Conservation (phyloP, 371 early-diverging fungal genomes). For the Chytridium lagenaria region DNA sequence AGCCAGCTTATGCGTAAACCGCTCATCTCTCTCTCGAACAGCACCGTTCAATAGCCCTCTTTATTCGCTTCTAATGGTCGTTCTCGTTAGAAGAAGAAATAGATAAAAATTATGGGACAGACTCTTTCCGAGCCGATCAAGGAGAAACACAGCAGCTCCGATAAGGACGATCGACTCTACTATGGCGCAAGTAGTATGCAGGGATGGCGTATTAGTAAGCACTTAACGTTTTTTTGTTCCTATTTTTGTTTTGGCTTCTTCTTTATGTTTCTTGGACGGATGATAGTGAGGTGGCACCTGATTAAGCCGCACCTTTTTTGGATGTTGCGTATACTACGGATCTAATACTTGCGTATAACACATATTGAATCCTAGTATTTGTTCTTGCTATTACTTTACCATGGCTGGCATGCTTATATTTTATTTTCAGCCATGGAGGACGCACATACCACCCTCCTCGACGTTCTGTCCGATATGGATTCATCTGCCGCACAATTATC, state of each 20-base stretch:
- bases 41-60: no score
- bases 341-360: no score
- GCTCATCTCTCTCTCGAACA: no score
- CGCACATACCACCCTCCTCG: slow-evolving; percentile 87
- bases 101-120: slow-evolving; percentile 14
- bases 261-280: no score
- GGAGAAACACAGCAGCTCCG: slow-evolving; percentile 82
- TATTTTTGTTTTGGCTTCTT: background rate
- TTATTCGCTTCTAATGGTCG: no score
- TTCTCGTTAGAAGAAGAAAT: no score
- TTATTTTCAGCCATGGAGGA: slow-evolving; percentile 80
- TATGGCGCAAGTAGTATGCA: slow-evolving; percentile 95
- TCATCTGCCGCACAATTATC: slow-evolving; percentile 14
- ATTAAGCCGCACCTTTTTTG: no score
- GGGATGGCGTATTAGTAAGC: slow-evolving; percentile 96
- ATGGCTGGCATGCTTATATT: no score
- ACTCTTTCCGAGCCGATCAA: slow-evolving; percentile 67
- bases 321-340: no score
- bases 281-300: no score
- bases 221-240: background rate
- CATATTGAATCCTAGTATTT: background rate
- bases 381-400: no score
- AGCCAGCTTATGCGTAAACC: no score
- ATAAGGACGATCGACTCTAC: slow-evolving; percentile 72
- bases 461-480: slow-evolving; percentile 60